These are phyloP conservation scores for Botrytis tulipae DNA, from an alignment of 2,329 filamentous ascomycete species.

Conservation along the genomic window DNA sequence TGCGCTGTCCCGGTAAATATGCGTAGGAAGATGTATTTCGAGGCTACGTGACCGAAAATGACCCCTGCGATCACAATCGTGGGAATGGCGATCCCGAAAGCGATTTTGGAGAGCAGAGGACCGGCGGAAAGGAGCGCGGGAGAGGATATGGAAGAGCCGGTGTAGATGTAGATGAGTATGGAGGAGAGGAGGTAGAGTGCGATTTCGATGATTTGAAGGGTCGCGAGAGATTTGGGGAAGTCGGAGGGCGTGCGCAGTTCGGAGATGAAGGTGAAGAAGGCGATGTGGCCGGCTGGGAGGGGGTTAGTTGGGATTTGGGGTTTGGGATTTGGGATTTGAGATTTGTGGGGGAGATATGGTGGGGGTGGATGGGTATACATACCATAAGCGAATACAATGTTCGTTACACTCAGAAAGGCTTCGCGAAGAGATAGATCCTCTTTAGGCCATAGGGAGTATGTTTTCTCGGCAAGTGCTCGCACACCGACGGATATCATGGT, in stretches of 20 bases:
- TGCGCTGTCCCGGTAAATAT: constrained; percentile 53
- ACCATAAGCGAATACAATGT: constrained; percentile 58
- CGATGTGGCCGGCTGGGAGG: constrained; percentile 50
- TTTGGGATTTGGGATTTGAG: not conserved
- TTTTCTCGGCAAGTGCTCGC: constrained; percentile 10
- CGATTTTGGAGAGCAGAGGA: constrained; percentile 56
- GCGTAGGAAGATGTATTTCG: constrained; percentile 63
- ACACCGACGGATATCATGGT: constrained; percentile 49
- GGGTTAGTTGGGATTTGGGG: not conserved
- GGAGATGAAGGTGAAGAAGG: constrained; percentile 59
- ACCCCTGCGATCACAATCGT: constrained; percentile 71
- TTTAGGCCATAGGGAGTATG: constrained; percentile 33
- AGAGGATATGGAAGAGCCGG: constrained; percentile 58
- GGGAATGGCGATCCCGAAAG: constrained; percentile 66
- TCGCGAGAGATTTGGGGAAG: constrained; percentile 56
- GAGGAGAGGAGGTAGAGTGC: constrained; percentile 53
- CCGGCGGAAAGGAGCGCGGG: constrained; percentile 63
- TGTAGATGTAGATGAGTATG: constrained; percentile 63
- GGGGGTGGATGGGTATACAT: not conserved
- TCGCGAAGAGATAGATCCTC: constrained; percentile 41
- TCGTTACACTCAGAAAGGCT: constrained; percentile 50
- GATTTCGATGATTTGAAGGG: constrained; percentile 58
- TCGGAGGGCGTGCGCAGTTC: constrained; percentile 55
- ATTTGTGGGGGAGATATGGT: too few species aligned
- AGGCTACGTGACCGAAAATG: constrained; percentile 65